Evolutionary conservation across 179 eudicot species (phyloP).

Genomic region (Corrigiola litoralis): DNA sequence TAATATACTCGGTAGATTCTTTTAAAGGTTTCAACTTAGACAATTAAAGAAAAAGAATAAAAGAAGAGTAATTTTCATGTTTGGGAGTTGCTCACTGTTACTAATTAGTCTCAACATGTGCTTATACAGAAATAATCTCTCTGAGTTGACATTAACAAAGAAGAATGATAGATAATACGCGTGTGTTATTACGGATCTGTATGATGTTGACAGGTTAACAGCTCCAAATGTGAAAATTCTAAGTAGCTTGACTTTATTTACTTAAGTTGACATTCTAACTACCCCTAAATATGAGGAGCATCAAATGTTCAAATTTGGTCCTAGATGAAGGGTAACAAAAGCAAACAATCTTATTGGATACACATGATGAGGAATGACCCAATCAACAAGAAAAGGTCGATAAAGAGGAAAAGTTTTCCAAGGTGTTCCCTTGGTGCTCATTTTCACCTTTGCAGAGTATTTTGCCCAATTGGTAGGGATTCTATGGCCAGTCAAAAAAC

Average conservation of each 20-base stretch:
- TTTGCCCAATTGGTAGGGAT: constrained; percentile 7
- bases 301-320: not conserved
- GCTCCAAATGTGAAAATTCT: no score
- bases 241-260: no score
- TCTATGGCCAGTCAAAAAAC: constrained; percentile 27
- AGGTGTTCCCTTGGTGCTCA: constrained; percentile 11
- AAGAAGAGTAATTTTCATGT: no score
- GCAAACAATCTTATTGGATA: not conserved
- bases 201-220: no score
- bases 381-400: constrained; percentile 13
- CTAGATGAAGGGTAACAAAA: not conserved
- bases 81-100: no score
- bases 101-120: no score
- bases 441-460: not conserved
- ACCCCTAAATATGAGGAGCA: not conserved
- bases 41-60: no score
- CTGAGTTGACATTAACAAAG: not conserved
- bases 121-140: no score
- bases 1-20: no score
- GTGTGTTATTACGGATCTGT: no score
- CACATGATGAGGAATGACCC: not conserved
- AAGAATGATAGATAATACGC: not conserved
- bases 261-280: no score
- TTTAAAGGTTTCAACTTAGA: no score
- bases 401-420: not conserved